Evolutionary conservation across 1,284 basidiomycete species (phyloP), one percentile per base, ranked within the genome.

Genomic region (Thecaphora thlaspeos): DNA sequence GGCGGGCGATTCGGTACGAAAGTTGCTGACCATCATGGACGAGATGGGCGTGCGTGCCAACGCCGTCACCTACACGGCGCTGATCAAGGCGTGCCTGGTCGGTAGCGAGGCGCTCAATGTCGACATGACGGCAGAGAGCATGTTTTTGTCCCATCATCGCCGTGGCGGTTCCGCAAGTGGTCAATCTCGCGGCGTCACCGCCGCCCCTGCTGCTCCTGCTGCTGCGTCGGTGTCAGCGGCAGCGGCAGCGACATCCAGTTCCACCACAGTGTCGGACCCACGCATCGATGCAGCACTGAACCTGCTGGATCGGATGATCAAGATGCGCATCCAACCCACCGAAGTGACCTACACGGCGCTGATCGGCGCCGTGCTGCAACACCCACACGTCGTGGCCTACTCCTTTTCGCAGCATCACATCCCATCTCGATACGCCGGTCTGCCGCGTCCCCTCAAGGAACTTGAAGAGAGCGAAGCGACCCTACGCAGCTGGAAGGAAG

Each of bases 11-110:
- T 38, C 62, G 15, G 61, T 71, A 1, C 43, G 41, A 34, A 62
- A 64, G 43, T 55, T 69, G 22, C 42, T 71, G 30, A 41, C 47
- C 3, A 58, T 75, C 34, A 75, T 75, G 69, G 51, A 59, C 14
- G 41, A 49, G 30, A 46, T 70, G 46, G 51, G 61, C 12, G 63
- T 71, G 23, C 49, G 59, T 44, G 53, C 65, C 17, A 75, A 71
- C 42, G 55, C 50, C 11, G 51, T 71, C 18, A 73, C 71, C 4
- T 65, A 70, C 37, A 73, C 72, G 1, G 61, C 71, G 18, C 63
- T 74, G 65, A 71, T 74, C 61, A 74, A 72, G 48, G 68, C 69
- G 12, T 68, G 62, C 26, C 46, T 71, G 28, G 56, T 43, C 1
- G 61, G 55, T 23, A 59, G 55, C 0, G 53, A 66, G 24, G 52